Base-by-base conservation (phyloP, 129 eudicot genomes). In the Tanacetum coccineum region DNA sequence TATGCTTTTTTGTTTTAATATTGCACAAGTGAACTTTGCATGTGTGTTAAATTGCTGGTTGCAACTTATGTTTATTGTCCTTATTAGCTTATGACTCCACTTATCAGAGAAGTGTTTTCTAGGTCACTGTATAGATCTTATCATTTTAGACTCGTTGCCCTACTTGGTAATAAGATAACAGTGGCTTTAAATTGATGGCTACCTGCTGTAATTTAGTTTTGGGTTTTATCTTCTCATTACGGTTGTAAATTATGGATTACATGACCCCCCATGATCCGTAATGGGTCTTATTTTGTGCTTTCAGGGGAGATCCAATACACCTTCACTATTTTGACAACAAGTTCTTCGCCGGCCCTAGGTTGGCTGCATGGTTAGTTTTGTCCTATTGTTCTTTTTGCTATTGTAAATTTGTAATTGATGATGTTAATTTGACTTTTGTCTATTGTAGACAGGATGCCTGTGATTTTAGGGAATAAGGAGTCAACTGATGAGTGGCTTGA, bases 331-430 rank as follows among this genome's bases (percentile, higher is more conserved):
- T 32, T 93, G 74, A 93, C 99, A 22, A 89, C 99, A 56, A 79
- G 87, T 22, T 84, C 98, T 17, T 93, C 96, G 4, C 77, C 96
- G 65, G 70, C 92, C 60, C 80, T 93, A 47, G 71, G 82, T 61
- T 93, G 96, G 96, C 89, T 93, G 44, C 99, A 93, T 81, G 99
- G 99, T 93, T 80, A 67, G 90, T 81, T 17, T 12, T 49, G 15
- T 73, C 51, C 64, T 57, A 15, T 58, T 26, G 42, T 36, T 36
- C 42, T 36, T 36, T 32, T 36, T 36, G 42, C 42, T 36, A 7
- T 36, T 36, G 9, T 36, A 36, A 36, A 36, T 36, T 36, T 36
- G 42, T 36, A 36, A 36, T 36, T 36, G 42, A 36, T 7, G 42
- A 36, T 1, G 32, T 59, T 70, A 46, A 52, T 52, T 52, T 48